Evolutionary conservation across 129 eudicot species (phyloP), one percentile per base, ranked within the genome.

Genomic region (Artemisia argyi): DNA sequence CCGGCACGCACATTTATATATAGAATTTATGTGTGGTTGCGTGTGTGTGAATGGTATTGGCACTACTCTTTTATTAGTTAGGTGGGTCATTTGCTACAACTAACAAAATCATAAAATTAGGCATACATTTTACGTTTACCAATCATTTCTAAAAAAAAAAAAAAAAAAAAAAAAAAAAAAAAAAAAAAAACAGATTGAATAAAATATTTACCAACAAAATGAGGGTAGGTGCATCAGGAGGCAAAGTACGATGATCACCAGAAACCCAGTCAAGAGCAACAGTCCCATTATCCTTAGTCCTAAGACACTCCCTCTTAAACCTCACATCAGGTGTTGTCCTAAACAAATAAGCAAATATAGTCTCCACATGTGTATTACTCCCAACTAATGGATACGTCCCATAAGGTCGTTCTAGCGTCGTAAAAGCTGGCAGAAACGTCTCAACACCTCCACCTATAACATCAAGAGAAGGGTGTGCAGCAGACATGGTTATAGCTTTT

Each of bases 241-340:
- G 81, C 73, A 90, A 60, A 32, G 2, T 54, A 2, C 63, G 66
- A 20, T 81, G 76, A 15, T 94, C 99, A 0, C 93, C 96, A 63
- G 85, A 73, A 69, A 94, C 85, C 99, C 99, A 94, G 72, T 94
- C 98, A 50, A 94, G 96, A 4, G 96, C 80, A 11, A 90, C 84
- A 68, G 81, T 22, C 16, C 97, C 99, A 65, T 75, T 83, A 52
- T 94, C 99, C 32, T 76, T 77, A 13, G 88, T 83, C 76, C 96
- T 77, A 32, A 94, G 76, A 69, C 97, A 90, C 84, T 86, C 83
- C 0, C 99, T 87, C 11, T 86, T 80, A 51, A 82, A 76, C 62
- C 76, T 84, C 18, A 94, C 88, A 32, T 84, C 86, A 11, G 96
- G 99, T 7, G 73, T 79, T 0, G 97, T 82, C 51, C 99, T 83